Percentiles rank a stretch among this genome's conserved stretches.
Evolutionary conservation across 2,329 filamentous ascomycete genomes (phyloP).

Genomic region (Aspergillus oerlinghausenensis): DNA sequence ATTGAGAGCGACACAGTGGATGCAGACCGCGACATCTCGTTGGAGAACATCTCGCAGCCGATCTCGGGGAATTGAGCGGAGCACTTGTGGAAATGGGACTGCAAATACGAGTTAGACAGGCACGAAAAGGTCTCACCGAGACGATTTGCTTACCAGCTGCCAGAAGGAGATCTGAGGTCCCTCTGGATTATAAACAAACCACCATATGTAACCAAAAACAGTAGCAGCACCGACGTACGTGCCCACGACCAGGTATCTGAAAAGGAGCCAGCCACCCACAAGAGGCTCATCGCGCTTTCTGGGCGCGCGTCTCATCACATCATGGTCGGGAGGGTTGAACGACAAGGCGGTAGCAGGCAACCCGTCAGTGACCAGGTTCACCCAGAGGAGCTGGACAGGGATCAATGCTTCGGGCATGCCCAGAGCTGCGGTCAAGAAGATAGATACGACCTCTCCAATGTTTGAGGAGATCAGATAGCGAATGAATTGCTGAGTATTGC

Average conservation of each 20-base stretch:
- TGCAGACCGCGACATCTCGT: conserved; percentile 80
- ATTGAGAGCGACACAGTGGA: conserved; percentile 89
- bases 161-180: conserved; percentile 89
- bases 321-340: conserved; percentile 97
- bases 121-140: neutral
- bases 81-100: conserved; percentile 90
- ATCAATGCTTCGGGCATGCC: conserved; percentile 98
- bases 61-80: conserved; percentile 79
- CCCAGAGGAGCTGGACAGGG: conserved; percentile 96
- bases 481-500: conserved; percentile 99
- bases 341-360: conserved; percentile 92
- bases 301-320: conserved; percentile 91
- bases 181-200: conserved; percentile 92
- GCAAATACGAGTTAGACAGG: conserved; percentile 11
- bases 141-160: conserved; percentile 58
- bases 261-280: conserved; percentile 93
- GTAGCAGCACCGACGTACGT: conserved; percentile 92
- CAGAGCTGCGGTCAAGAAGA: conserved; percentile 92
- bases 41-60: conserved; percentile 85
- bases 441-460: conserved; percentile 97
- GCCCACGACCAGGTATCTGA: conserved; percentile 94
- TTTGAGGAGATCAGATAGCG: conserved; percentile 98
- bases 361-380: conserved; percentile 96
- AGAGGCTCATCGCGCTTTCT: conserved; percentile 89
- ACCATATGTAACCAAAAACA: conserved; percentile 98